These are phyloP conservation scores for Plasmodium vinckei DNA, from an alignment of 169 alveolate genomes.

Conservation along the genomic window DNA sequence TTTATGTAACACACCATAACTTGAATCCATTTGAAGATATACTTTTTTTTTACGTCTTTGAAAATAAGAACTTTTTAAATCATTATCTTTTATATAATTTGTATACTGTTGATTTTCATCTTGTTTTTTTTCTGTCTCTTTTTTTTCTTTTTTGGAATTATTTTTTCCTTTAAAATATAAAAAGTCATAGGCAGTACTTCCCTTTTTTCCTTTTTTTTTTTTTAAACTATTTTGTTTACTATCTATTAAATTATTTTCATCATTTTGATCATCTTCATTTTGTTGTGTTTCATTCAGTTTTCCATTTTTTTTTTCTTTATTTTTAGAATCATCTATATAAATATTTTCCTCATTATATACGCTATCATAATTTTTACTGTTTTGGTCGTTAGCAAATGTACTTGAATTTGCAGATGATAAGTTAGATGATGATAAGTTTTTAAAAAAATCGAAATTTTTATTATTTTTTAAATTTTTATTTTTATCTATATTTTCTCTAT, in stretches of 20 bases:
- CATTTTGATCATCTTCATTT: too few relatives aligned
- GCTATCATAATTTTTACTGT: slow-evolving; percentile 7
- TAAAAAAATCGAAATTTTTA: slow-evolving; percentile 50
- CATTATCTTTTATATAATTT: slow-evolving; percentile 37
- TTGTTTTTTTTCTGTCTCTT: neutral
- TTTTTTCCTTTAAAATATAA: slow-evolving; percentile 32
- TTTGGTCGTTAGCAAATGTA: neutral
- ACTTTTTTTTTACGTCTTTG: slow-evolving; percentile 35
- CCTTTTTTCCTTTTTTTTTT: slow-evolving; percentile 20
- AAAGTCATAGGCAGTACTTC: slow-evolving; percentile 35
- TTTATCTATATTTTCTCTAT: neutral
- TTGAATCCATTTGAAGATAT: slow-evolving; percentile 44
- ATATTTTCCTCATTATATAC: neutral
- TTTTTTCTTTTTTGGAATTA: slow-evolving; percentile 18
- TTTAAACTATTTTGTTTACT: neutral
- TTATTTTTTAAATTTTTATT: slow-evolving; percentile 5
- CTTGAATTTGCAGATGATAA: slow-evolving; percentile 34
- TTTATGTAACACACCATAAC: slow-evolving; percentile 57
- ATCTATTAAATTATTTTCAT: too few relatives aligned
- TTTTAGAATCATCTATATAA: neutral
- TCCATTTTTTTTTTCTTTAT: too few relatives aligned
- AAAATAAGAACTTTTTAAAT: slow-evolving; percentile 20
- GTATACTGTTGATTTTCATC: neutral
- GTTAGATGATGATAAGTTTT: slow-evolving; percentile 44
- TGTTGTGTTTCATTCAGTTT: too few relatives aligned